Conservation (phyloP, 1,284 basidiomycete species). For the Ustilago shanxiensis region DNA sequence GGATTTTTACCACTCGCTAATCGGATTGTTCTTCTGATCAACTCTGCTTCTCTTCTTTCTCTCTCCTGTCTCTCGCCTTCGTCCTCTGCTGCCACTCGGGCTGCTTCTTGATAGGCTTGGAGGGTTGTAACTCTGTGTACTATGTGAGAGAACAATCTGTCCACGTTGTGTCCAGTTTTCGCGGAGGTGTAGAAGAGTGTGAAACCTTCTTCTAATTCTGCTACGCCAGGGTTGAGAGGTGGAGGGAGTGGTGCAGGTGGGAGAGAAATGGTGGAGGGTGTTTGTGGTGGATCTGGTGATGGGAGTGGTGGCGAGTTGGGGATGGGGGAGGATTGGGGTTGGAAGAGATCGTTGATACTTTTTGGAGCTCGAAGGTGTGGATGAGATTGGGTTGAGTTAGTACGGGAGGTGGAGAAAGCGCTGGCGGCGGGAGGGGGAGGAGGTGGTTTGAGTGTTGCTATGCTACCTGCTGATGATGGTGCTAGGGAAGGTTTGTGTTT, state of each 20-base stretch:
- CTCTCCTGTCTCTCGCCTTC: constrained; percentile 8
- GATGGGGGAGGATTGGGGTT: not conserved
- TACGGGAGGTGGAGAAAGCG: not conserved
- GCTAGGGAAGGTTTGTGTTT: constrained; percentile 22
- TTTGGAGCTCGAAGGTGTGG: constrained; percentile 33
- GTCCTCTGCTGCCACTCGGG: not conserved
- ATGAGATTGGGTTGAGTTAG: not conserved
- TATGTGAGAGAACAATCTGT: constrained; percentile 58
- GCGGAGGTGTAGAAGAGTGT: constrained; percentile 62
- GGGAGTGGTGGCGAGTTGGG: not conserved
- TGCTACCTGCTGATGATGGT: constrained; percentile 19
- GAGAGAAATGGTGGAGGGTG: constrained; percentile 24
- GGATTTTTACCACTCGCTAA: constrained; percentile 43
- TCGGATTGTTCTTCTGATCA: constrained; percentile 39
- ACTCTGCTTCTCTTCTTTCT: constrained; percentile 13
- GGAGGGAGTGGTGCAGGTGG: constrained; percentile 8
- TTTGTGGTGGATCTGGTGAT: constrained; percentile 4
- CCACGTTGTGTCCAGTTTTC: constrained; percentile 50
- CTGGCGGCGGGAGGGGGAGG: not conserved
- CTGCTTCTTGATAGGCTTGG: constrained; percentile 24
- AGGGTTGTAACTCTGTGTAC: constrained; percentile 31
- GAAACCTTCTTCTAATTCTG: constrained; percentile 52
- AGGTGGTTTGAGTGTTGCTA: constrained; percentile 16
- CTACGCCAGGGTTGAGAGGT: not conserved
- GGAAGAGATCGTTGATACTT: constrained; percentile 42